Evolutionary conservation across 345 rosid genomes (phyloP), one percentile per base, ranked within the genome.

Genomic region (Dipteronia dyeriana): DNA sequence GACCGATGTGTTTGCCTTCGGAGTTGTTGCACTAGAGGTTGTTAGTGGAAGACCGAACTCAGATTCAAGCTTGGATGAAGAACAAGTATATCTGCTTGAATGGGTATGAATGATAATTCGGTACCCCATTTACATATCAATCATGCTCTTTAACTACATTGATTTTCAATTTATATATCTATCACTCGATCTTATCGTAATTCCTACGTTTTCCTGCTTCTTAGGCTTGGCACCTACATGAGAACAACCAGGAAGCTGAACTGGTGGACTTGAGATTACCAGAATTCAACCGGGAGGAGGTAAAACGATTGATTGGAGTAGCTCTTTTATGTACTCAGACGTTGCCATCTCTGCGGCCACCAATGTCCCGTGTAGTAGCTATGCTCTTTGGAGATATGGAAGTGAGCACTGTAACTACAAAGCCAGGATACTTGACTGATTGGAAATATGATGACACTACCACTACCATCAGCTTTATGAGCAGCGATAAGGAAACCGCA

Each of bases 341-440:
- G 34, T 78, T 94, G 56, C 90, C 89, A 47, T n/a, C 25, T 10
- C 75, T 78, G 26, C 78, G 96, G 71, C 94, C 94, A 68, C 59
- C 88, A 17, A 89, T 91, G 92, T 91, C 97, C 3, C 85, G 90
- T 7, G 92, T 88, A 1, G 83, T 89, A 43, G 88, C 89, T 9
- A 89, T 93, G 98, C 81, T 93, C 12, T 82, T 87, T 0, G 93
- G 92, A 71, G 98, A 93, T 79, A 79, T 82, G n/a, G 93, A 89
- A 81, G 90, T 91, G 16, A 79, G 82, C 65, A 68, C 90, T 16
- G 63, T 20, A n/a, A 59, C 63, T 59, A 59, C 26, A 59, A 59
- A 59, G 26, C 63, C 63, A 7, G 63, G 63, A 12, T 88, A 91
- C 85, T 67, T 91, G 79, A 82, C 87, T 4, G 89, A 80, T 67